A percentile compares a stretch with the other conserved stretches of the same genome.
phyloP scores from a whole-genome alignment of 139 green algal genomes.

The Chlorella sp. region DNA sequence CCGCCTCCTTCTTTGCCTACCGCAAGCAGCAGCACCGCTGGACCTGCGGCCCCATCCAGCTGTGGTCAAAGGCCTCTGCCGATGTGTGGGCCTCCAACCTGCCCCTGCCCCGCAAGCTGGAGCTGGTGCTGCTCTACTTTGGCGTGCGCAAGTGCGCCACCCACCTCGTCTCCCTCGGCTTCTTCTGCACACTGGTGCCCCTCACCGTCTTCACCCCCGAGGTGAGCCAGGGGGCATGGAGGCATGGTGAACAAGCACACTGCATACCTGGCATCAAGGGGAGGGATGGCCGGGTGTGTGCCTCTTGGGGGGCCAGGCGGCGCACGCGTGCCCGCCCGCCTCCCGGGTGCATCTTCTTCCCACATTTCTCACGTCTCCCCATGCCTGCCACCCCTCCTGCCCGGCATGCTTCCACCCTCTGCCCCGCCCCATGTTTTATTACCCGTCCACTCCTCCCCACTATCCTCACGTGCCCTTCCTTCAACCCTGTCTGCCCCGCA shows the following conservation, averaged over 20 bases:
- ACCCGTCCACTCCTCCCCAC: neutral
- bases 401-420: too few relatives aligned
- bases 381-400: too few relatives aligned
- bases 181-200: conserved; percentile 88
- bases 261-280: too few relatives aligned
- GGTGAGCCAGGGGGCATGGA: conserved; percentile 25
- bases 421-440: too few relatives aligned
- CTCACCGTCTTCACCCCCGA: conserved; percentile 75
- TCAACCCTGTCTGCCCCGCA: neutral
- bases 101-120: conserved; percentile 65
- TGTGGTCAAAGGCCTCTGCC: conserved; percentile 67
- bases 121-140: conserved; percentile 86
- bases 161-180: conserved; percentile 82
- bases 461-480: neutral
- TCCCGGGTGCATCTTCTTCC: too few relatives aligned
- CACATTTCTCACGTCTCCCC: too few relatives aligned
- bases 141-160: conserved; percentile 79
- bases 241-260: too few relatives aligned
- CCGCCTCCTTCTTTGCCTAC: conserved; percentile 92
- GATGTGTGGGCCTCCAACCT: conserved; percentile 71
- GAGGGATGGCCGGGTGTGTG: too few relatives aligned
- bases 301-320: too few relatives aligned
- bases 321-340: too few relatives aligned
- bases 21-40: conserved; percentile 99
- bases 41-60: conserved; percentile 86